A percentile compares a stretch with the other conserved stretches of the same genome.
phyloP scores from a whole-genome alignment of 805 yeast genomes.

The Komagataella phaffii region DNA sequence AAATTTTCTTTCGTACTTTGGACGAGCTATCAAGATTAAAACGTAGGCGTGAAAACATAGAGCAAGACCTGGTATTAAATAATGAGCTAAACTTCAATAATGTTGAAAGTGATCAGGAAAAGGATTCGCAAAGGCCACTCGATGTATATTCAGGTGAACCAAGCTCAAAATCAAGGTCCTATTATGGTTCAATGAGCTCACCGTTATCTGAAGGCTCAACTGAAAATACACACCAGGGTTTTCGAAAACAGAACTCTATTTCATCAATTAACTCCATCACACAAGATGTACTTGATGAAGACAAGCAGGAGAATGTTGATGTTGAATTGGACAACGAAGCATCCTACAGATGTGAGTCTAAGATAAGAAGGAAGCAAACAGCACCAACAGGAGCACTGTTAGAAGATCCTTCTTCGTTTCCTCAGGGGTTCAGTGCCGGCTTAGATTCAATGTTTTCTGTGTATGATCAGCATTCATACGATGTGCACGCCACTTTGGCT shows the following conservation, averaged over 20 bases:
- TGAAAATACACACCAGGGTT: background rate
- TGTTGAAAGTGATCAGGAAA: background rate
- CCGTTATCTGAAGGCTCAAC: background rate
- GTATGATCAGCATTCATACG: background rate
- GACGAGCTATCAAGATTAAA: conserved; percentile 14
- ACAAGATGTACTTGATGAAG: conserved; percentile 19
- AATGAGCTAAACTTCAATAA: background rate
- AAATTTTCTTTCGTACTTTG: conserved; percentile 15
- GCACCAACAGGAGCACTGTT: background rate
- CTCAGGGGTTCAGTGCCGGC: background rate
- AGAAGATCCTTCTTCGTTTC: background rate
- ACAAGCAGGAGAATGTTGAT: conserved; percentile 38
- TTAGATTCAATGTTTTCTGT: background rate
- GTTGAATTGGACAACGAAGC: conserved; percentile 21
- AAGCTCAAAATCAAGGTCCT: background rate
- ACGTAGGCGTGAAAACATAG: conserved; percentile 11
- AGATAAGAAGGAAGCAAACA: background rate
- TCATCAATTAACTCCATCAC: background rate
- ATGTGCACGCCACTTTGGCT: background rate
- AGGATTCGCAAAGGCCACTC: background rate
- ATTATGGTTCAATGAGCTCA: background rate
- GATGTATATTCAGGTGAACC: background rate
- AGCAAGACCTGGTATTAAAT: conserved; percentile 12
- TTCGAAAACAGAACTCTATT: background rate
- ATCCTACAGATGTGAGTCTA: conserved; percentile 4